phyloP scores from a whole-genome alignment of 495 filamentous ascomycete genomes.

The Jackrogersella minutella region DNA sequence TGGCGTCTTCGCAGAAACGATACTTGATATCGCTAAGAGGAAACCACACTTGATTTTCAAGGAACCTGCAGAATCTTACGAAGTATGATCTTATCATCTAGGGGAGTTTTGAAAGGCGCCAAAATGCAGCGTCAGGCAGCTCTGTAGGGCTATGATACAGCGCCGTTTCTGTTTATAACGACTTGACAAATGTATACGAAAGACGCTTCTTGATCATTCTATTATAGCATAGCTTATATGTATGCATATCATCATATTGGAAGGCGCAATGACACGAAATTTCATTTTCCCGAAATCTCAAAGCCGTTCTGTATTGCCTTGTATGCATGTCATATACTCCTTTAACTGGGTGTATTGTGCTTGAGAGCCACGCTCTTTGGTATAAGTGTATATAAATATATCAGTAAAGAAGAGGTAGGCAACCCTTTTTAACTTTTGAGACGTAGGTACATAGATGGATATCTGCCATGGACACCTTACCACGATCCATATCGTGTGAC shows the following conservation, averaged over 20 bases:
- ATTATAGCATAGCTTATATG: constrained; percentile 17
- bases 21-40: constrained; percentile 84
- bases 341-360: too few species aligned
- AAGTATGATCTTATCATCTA: constrained; percentile 36
- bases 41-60: constrained; percentile 91
- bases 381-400: too few species aligned
- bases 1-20: constrained; percentile 92
- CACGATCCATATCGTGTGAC: too few species aligned
- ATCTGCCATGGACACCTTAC: too few species aligned
- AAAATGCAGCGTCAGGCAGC: background rate
- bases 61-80: constrained; percentile 58
- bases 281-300: background rate
- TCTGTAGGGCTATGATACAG: background rate
- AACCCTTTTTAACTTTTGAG: too few species aligned
- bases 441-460: too few species aligned
- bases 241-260: constrained; percentile 5
- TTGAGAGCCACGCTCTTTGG: too few species aligned
- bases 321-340: background rate
- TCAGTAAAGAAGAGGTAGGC: too few species aligned
- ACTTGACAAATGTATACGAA: background rate
- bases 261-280: constrained; percentile 14
- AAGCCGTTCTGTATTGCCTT: background rate
- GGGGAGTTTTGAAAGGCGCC: background rate
- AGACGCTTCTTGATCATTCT: background rate
- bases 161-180: constrained; percentile 10